These are phyloP conservation scores for Globisporangium uncinulatum DNA, from an alignment of 352 stramenopile genomes.

Conservation along the genomic window DNA sequence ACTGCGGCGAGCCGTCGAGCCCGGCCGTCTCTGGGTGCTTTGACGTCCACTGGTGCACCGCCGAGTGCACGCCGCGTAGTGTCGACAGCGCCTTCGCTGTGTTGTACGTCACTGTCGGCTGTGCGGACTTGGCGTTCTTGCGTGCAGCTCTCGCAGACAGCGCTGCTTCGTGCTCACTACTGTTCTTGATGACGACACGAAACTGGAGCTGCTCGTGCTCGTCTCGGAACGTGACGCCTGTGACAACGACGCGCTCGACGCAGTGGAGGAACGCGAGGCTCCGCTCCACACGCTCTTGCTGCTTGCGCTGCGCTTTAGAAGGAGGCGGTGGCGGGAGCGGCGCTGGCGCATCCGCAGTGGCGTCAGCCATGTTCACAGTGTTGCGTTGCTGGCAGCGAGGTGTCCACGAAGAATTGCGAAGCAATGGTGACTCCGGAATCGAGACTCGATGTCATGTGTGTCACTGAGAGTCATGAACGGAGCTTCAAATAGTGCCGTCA, in stretches of 20 bases:
- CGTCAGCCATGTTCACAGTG: background rate
- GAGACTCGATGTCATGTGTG: background rate
- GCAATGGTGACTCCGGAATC: background rate
- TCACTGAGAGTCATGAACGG: too few relatives aligned
- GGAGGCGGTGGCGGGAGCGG: background rate
- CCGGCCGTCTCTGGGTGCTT: background rate
- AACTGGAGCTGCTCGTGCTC: conserved; percentile 12
- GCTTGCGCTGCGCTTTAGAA: conserved; percentile 10
- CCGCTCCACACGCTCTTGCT: conserved; percentile 4
- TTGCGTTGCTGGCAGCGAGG: too few relatives aligned
- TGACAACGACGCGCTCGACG: conserved; percentile 9
- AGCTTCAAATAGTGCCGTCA: too few relatives aligned
- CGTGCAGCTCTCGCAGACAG: conserved; percentile 3
- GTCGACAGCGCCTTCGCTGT: conserved; percentile 12
- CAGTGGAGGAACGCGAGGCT: conserved; percentile 12
- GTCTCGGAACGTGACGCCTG: conserved; percentile 5
- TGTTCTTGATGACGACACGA: conserved; percentile 10
- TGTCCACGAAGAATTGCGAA: too few relatives aligned
- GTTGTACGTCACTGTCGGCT: conserved; percentile 4
- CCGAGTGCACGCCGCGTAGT: conserved; percentile 6
- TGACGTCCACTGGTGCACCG: conserved; percentile 11
- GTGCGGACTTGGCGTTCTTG: conserved; percentile 8
- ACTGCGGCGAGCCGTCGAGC: conserved; percentile 5
- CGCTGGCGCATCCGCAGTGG: background rate
- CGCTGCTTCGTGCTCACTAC: background rate